Evolutionary conservation across 2,329 filamentous ascomycete genomes (phyloP), one percentile per base, ranked within the genome.

Genomic region (Cercospora nicotianae): DNA sequence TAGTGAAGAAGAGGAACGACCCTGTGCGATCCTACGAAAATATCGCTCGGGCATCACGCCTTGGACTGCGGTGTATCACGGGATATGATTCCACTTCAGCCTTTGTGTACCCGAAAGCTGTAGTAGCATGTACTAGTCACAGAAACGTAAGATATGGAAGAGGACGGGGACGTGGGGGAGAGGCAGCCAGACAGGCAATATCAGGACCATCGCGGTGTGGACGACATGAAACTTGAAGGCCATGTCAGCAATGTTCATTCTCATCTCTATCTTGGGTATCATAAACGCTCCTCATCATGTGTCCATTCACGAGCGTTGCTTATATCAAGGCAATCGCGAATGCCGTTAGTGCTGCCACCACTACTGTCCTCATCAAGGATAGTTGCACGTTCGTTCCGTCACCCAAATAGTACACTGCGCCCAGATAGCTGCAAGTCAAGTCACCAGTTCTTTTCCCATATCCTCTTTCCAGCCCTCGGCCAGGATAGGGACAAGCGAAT

Each of bases 401-500:
- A 45, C 76, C 78, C 30, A 73, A 30, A 66, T 77, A 75, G 68
- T 77, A 79, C 13, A 77, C 74, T 20, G 78, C 78, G 3, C 78
- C 78, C 31, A 78, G 65, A 67, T 76, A 80, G 67, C 73, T 78
- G 69, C 78, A 80, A 42, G 72, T 76, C 20, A 79, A 66, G 6
- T 72, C 74, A 28, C 68, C 70, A 36, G 67, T 72, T 8, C 76
- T 64, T 66, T 71, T 70, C 7, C 86, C 85, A 75, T 89, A 89
- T 33, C 84, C 85, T 10, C 77, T 75, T 71, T 85, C 82, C 61
- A 86, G 70, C 58, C 82, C 84, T 42, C 76, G 76, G 0, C 82
- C 82, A 1, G 75, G 73, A 36, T 76, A 72, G 1, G 95, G 94
- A 80, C 95, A 99, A 1, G 78, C 81, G 74, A 99, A 97, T 0